Evolutionary conservation across 768 basidiomycete species (phyloP).

Genomic region (Crepidotus variabilis): DNA sequence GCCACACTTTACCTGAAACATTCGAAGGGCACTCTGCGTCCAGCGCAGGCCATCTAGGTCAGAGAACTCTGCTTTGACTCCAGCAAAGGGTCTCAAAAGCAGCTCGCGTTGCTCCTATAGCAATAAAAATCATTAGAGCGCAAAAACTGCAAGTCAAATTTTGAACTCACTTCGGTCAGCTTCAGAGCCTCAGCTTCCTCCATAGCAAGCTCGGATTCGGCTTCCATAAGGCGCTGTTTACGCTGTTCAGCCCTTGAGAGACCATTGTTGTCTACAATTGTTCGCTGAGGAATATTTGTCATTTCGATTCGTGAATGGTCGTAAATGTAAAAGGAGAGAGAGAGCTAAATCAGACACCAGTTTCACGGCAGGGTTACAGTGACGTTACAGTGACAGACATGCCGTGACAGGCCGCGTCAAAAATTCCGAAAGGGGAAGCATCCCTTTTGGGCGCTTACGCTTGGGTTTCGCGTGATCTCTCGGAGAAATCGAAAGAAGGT

Average conservation of each 20-base stretch:
- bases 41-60: constrained; percentile 59
- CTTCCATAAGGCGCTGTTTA: constrained; percentile 40
- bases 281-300: background rate
- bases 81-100: constrained; percentile 41
- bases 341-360: background rate
- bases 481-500: too few relatives aligned
- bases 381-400: background rate
- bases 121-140: constrained; percentile 2
- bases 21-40: constrained; percentile 33
- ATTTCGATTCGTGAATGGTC: background rate
- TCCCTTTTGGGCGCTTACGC: background rate
- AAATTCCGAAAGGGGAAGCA: background rate
- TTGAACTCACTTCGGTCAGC: constrained; percentile 49
- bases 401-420: background rate
- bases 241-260: constrained; percentile 41
- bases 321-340: background rate
- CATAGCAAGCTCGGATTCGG: constrained; percentile 47
- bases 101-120: constrained; percentile 36
- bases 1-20: constrained; percentile 20
- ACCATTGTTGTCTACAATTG: background rate
- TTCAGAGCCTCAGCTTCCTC: constrained; percentile 56
- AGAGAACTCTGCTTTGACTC: constrained; percentile 58
- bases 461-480: too few relatives aligned
- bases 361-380: background rate
- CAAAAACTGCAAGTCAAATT: background rate